phyloP scores from a whole-genome alignment of 371 early-diverging fungal species.

The Lichtheimia corymbifera region DNA sequence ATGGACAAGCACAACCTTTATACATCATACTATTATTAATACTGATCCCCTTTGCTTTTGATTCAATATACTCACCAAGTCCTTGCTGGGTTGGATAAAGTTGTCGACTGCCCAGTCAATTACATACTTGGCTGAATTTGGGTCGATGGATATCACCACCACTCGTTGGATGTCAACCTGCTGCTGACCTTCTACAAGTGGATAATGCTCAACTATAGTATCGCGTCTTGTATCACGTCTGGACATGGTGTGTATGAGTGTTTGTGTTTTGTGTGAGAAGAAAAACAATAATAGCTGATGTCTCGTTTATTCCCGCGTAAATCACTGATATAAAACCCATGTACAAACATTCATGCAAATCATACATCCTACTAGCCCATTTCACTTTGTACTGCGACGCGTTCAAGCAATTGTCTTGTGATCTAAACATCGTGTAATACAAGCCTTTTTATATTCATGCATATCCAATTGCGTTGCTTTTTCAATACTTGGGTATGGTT shows the following conservation, averaged over 20 bases:
- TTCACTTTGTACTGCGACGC: too few species aligned
- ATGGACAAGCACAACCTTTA: conserved; percentile 39
- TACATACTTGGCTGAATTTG: conserved; percentile 38
- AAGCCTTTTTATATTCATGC: too few species aligned
- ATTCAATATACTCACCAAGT: conserved; percentile 27
- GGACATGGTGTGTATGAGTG: not conserved
- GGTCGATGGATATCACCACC: conserved; percentile 37
- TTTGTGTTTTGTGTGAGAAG: not conserved
- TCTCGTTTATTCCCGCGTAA: too few species aligned
- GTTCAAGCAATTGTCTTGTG: too few species aligned
- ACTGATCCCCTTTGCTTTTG: not conserved
- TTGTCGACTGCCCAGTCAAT: conserved; percentile 54
- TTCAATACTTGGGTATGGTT: too few species aligned
- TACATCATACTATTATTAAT: not conserved
- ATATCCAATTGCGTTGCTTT: too few species aligned
- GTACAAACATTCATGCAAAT: too few species aligned
- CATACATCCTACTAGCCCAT: too few species aligned
- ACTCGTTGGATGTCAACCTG: conserved; percentile 27
- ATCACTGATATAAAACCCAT: too few species aligned
- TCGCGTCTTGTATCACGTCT: conserved; percentile 8
- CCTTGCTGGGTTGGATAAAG: conserved; percentile 38
- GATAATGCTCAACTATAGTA: conserved; percentile 18
- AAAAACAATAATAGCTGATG: not conserved
- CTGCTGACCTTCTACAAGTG: not conserved
- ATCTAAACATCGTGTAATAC: too few species aligned